Base-by-base conservation (phyloP, 805 yeast species). In the Blastobotrys chiropterorum region DNA sequence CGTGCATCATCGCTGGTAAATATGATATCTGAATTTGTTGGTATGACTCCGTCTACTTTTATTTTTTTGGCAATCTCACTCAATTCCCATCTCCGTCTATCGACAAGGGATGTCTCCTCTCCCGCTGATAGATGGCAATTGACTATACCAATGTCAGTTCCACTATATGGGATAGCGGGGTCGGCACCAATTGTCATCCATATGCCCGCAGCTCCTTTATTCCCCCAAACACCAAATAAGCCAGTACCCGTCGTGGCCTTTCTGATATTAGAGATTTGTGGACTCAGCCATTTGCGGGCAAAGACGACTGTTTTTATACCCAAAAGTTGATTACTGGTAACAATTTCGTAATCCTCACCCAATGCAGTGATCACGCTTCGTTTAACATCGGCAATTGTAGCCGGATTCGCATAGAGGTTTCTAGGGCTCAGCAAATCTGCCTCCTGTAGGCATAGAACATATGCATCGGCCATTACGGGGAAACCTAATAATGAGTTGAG, bases 81-180 rank as follows among this genome's bases (percentile, higher is more conserved):
- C 17, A 77, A 58, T 53, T 77, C 81, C 70, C 75, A 72, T 22
- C 75, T 63, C 48, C 81, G 58, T 45, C 78, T 65, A 1, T 68
- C 60, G 3, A 72, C 52, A 20, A 69, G 66, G 30, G 65, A 64
- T 1, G 62, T 59, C 22, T 68, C 66, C 38, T 72, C 75, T 20
- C 86, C 83, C 15, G 80, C 78, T 1, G 77, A 75, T 46, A 81
- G 67, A 62, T 81, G 86, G 59, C 81, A 72, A 56, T 81, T 78
- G 17, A 80, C 62, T 7, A 78, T 62, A 2, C 60, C 59, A 46
- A 72, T 45, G 21, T 64, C 61, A 7, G 67, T 58, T 3, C 73
- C 67, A 3, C 61, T 50, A 21, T 51, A 51, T 11, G 53, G 61
- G 3, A 58, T 58, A 6, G 58, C 62, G 30, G 66, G 64, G 39